Conservation (phyloP, 202 grass and related monocot species). For the Bolboschoenoplectus hybrid region DNA sequence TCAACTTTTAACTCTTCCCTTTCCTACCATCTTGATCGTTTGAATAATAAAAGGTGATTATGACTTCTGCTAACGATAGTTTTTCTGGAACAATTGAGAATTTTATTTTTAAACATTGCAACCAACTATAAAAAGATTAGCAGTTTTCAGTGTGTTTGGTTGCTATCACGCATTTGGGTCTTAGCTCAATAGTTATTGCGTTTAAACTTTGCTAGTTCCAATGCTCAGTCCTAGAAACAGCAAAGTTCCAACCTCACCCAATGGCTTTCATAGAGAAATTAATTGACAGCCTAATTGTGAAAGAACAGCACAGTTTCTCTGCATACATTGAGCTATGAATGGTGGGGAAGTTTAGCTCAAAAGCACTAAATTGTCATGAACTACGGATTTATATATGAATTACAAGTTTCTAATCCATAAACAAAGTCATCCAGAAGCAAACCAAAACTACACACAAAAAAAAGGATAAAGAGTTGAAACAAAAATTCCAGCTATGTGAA, state of each 20-base stretch:
- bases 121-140: too few relatives aligned
- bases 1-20: too few relatives aligned
- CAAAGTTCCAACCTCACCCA: neutral
- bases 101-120: too few relatives aligned
- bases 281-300: neutral
- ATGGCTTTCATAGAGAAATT: too few relatives aligned
- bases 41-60: too few relatives aligned
- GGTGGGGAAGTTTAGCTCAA: neutral
- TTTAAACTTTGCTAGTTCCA: neutral
- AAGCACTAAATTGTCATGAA: neutral
- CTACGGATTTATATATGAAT: neutral
- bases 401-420: neutral
- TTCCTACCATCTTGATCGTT: too few relatives aligned
- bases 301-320: neutral
- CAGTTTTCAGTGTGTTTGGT: neutral
- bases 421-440: neutral
- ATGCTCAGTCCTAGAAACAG: neutral
- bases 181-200: neutral
- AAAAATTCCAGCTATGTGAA: slow-evolving; percentile 6
- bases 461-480: neutral
- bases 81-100: too few relatives aligned
- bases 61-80: too few relatives aligned
- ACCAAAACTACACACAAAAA: neutral
- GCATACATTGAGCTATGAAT: too few relatives aligned
- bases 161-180: neutral